These are phyloP conservation scores for Scheffersomyces insectosa DNA, from an alignment of 1,139 yeast species.

Conservation along the genomic window DNA sequence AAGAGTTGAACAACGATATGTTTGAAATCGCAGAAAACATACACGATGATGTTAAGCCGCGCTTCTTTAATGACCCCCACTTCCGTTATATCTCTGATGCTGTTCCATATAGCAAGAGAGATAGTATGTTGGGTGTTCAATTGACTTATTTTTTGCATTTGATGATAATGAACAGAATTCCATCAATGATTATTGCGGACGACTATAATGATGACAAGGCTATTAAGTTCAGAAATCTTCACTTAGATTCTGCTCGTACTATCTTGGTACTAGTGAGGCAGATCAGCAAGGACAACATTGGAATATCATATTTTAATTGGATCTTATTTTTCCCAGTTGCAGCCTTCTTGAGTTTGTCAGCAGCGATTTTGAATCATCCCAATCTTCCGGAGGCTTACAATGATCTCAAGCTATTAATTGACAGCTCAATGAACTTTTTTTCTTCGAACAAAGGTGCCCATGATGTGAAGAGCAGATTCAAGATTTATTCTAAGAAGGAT, in stretches of 20 bases:
- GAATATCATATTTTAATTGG: conserved; percentile 35
- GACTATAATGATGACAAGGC: conserved; percentile 16
- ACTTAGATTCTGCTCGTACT: conserved; percentile 38
- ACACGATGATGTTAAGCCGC: conserved; percentile 10
- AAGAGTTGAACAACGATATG: conserved; percentile 15
- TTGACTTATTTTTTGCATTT: conserved; percentile 34
- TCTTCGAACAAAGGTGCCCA: conserved; percentile 10
- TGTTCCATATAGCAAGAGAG: conserved; percentile 6
- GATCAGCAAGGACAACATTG: conserved; percentile 18
- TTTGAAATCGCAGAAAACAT: conserved; percentile 11
- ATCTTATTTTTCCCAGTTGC: conserved; percentile 32
- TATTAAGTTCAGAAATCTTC: conserved; percentile 23
- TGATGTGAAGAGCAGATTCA: conserved; percentile 13
- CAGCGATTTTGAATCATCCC: conserved; percentile 35
- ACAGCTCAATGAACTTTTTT: conserved; percentile 27
- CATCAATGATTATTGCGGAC: conserved; percentile 21
- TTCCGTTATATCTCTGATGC: conserved; percentile 8
- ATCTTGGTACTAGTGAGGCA: conserved; percentile 26
- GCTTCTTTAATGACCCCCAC: conserved; percentile 16
- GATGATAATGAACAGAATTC: conserved; percentile 38
- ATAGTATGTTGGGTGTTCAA: conserved; percentile 23
- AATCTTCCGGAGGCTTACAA: conserved; percentile 24
- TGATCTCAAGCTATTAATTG: conserved; percentile 34
- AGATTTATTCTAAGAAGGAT: conserved; percentile 23
- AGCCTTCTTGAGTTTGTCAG: conserved; percentile 34